Evolutionary conservation across 352 stramenopile species (phyloP).

Genomic region (Phytophthora ramorum): DNA sequence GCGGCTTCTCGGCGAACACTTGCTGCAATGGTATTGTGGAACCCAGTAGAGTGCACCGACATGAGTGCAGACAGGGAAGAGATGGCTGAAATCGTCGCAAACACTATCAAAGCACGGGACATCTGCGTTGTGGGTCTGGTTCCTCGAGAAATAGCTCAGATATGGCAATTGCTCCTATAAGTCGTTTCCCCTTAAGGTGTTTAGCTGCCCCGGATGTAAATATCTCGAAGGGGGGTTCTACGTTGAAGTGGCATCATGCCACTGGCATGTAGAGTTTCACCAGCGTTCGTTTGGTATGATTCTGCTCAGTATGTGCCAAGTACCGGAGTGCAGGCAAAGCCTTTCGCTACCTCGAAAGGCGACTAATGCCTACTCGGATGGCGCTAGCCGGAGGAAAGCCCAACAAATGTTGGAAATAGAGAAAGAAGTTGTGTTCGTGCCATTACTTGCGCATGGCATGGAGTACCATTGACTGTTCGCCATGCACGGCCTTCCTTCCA

Average conservation of each 20-base stretch:
- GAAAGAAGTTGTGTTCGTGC: background rate
- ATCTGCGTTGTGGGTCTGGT: background rate
- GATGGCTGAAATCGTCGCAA: background rate
- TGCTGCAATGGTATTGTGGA: background rate
- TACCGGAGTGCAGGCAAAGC: background rate
- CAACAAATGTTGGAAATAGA: background rate
- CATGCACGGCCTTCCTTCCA: background rate
- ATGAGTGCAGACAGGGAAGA: slow-evolving; percentile 7
- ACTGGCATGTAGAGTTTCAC: background rate
- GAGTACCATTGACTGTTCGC: background rate
- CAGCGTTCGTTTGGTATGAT: background rate
- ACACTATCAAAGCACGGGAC: background rate
- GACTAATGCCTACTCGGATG: background rate
- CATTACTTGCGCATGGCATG: background rate
- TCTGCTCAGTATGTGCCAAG: background rate
- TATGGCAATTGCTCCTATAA: too few relatives aligned
- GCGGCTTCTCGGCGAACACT: background rate
- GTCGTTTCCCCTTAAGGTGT: background rate
- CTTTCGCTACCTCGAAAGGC: background rate
- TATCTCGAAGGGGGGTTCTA: background rate
- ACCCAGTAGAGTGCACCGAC: background rate
- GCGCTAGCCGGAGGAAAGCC: background rate
- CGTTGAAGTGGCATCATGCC: background rate
- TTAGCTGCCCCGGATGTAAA: background rate
- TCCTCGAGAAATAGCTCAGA: too few relatives aligned